Base-by-base conservation (phyloP, 2,329 filamentous ascomycete genomes). In the Xylariaceae sp. region DNA sequence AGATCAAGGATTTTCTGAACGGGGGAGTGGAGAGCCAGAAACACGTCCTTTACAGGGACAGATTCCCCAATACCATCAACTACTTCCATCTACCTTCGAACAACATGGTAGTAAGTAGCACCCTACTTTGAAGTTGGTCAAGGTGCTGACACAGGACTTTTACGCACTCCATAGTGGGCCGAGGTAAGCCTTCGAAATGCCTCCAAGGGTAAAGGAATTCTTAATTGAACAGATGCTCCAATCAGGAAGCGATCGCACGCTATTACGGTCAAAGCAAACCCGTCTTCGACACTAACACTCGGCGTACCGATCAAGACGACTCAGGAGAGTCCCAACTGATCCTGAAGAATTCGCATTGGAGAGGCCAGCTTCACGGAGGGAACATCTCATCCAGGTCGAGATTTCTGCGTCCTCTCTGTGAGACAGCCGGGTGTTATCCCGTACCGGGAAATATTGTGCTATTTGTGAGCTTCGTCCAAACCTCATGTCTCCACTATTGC, bases 381-480 rank as follows among this genome's bases (percentile, higher is more conserved):
- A 9, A 21, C 28, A 27, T 29, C 31, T 38, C 47, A 5, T 46
- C 58, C 0, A 58, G 63, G 23, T 50, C 59, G 1, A 51, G 59
- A 10, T 55, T 63, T 13, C 50, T 64, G 54, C 42, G 54, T 2
- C 51, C 59, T 0, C 41, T 61, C 1, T 62, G 57, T 15, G 49
- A 51, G 23, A 44, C 41, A 46, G 40, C 44, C 13, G 27, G 33
- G 1, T n/a, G 36, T 2, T 35, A 46, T 2, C 3, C 21, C 21
- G 28, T 38, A 5, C 33, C 40, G 2, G 35, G 32, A 3, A 50
- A 51, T 6, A 43, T 52, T 16, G 49, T 45, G 0, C 32, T 52
- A 1, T 53, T 53, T 13, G 49, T 52, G 25, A 30, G 48, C 6
- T 8, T 8, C 21, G 5, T 6, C 25, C 3, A 12, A 7, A 17